Percentiles rank a stretch among this genome's conserved stretches.
Conservation (phyloP, 768 basidiomycete genomes). For the Rhizopogon roseolus region DNA sequence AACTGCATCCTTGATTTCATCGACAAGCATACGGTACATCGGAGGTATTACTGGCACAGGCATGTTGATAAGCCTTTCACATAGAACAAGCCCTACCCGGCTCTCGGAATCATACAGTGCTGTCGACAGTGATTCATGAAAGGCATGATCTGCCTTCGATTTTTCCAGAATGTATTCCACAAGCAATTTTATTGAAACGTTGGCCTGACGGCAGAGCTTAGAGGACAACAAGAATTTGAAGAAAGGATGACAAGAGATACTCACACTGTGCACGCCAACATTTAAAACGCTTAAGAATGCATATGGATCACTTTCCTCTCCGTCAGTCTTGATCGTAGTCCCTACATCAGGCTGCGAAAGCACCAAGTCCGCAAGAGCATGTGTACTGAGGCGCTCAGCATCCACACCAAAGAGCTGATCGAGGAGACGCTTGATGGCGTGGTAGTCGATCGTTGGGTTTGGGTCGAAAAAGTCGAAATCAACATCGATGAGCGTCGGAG, state of each 20-base stretch:
- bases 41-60: slow-evolving; percentile 90
- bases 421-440: slow-evolving; percentile 74
- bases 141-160: slow-evolving; percentile 39
- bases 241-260: slow-evolving; percentile 12
- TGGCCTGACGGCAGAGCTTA: slow-evolving; percentile 39
- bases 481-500: slow-evolving; percentile 18
- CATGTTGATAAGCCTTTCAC: slow-evolving; percentile 91
- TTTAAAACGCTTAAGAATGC: slow-evolving; percentile 84
- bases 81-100: slow-evolving; percentile 80
- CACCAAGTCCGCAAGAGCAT: slow-evolving; percentile 77
- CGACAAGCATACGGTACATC: slow-evolving; percentile 84
- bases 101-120: slow-evolving; percentile 20
- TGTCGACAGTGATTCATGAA: slow-evolving; percentile 49
- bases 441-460: slow-evolving; percentile 76
- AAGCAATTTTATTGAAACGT: slow-evolving; percentile 67
- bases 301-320: slow-evolving; percentile 62
- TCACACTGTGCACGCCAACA: slow-evolving; percentile 61
- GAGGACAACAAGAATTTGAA: background rate
- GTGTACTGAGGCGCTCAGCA: slow-evolving; percentile 63
- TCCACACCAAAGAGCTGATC: slow-evolving; percentile 69
- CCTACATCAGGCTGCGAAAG: slow-evolving; percentile 72
- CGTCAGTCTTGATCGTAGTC: slow-evolving; percentile 87
- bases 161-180: slow-evolving; percentile 66
- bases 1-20: slow-evolving; percentile 75
- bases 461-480: slow-evolving; percentile 90